A percentile compares a stretch with the other conserved stretches of the same genome.
These are phyloP conservation scores for Rhazya stricta DNA, from an alignment of 257 asterid genomes.

Conservation along the genomic window DNA sequence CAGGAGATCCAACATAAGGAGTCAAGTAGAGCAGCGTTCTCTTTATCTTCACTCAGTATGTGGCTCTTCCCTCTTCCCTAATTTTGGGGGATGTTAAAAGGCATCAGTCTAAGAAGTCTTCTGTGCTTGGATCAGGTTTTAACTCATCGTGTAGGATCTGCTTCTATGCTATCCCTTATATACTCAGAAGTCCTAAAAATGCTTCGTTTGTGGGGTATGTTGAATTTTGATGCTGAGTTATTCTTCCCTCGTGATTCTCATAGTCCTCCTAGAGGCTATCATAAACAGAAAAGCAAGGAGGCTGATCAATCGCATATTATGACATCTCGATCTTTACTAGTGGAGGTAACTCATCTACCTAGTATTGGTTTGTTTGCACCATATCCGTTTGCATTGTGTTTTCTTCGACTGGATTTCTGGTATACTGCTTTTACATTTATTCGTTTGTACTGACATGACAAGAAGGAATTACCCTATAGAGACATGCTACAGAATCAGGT, in stretches of 20 bases:
- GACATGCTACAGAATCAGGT: background rate
- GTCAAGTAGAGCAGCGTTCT: slow-evolving; percentile 66
- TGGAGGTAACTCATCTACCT: slow-evolving; percentile 44
- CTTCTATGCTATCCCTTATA: slow-evolving; percentile 62
- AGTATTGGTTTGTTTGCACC: background rate
- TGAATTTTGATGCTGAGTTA: slow-evolving; percentile 68
- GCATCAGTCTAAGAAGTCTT: slow-evolving; percentile 7
- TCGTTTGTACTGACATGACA: background rate
- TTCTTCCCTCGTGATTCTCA: slow-evolving; percentile 61
- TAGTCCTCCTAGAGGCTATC: slow-evolving; percentile 66
- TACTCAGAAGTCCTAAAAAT: slow-evolving; percentile 75
- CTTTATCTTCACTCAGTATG: slow-evolving; percentile 78
- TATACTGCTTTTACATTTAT: background rate
- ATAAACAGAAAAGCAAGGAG: slow-evolving; percentile 60
- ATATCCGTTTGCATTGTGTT: background rate
- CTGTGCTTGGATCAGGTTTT: slow-evolving; percentile 48
- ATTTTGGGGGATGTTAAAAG: slow-evolving; percentile 1
- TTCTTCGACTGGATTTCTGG: background rate
- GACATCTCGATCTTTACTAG: slow-evolving; percentile 56
- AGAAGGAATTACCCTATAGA: background rate
- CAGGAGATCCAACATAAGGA: slow-evolving; percentile 43
- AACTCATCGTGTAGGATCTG: slow-evolving; percentile 82
- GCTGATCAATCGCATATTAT: slow-evolving; percentile 56
- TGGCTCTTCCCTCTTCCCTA: slow-evolving; percentile 17
- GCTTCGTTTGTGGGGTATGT: slow-evolving; percentile 64